phyloP scores from a whole-genome alignment of 75 land plant genomes.

The Picea sitchensis region DNA sequence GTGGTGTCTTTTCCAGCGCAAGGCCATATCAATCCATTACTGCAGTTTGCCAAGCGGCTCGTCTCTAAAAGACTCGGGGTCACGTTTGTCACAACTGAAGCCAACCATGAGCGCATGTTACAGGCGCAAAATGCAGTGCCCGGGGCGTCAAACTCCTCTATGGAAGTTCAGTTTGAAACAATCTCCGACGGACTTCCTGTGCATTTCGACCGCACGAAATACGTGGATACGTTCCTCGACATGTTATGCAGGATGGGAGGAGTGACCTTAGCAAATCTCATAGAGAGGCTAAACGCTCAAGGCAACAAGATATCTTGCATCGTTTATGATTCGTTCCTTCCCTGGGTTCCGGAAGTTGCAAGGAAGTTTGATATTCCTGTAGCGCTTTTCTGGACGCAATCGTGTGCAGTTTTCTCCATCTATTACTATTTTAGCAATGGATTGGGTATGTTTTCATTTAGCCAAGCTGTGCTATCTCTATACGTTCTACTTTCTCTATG shows the following conservation, averaged over 20 bases:
- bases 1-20: slow-evolving; percentile 13
- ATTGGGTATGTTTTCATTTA: no score
- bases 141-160: not conserved
- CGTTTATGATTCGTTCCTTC: slow-evolving; percentile 46
- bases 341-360: slow-evolving; percentile 58
- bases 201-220: not conserved
- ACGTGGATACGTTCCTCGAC: not conserved
- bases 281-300: slow-evolving; percentile 13
- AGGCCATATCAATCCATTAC: slow-evolving; percentile 12
- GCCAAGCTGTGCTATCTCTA: no score
- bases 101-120: not conserved
- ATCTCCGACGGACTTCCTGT: slow-evolving; percentile 7
- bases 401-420: slow-evolving; percentile 37
- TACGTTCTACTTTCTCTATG: slow-evolving; percentile 22
- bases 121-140: not conserved
- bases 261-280: slow-evolving; percentile 16
- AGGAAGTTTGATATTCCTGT: slow-evolving; percentile 25
- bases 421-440: slow-evolving; percentile 10
- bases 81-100: slow-evolving; percentile 14
- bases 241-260: not conserved
- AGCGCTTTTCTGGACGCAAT: slow-evolving; percentile 63
- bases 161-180: not conserved
- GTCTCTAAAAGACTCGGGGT: not conserved
- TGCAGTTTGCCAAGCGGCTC: not conserved
- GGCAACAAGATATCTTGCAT: slow-evolving; percentile 40